phyloP scores from a whole-genome alignment of 192 early-diverging fungal species.

The Backusella mclennaniae region DNA sequence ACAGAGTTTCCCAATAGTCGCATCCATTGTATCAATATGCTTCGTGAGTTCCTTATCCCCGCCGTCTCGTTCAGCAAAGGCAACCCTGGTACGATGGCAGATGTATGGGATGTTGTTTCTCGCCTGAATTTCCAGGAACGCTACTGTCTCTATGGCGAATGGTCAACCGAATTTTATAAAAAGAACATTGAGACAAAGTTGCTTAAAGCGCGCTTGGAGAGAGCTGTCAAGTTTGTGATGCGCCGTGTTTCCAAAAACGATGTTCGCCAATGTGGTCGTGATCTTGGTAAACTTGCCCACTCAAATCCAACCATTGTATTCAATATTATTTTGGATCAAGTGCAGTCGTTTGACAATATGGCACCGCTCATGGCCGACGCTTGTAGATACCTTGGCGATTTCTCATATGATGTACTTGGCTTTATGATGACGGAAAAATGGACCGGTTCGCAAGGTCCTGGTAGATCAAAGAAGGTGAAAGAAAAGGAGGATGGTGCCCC shows the following conservation, averaged over 20 bases:
- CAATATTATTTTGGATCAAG: conserved; percentile 59
- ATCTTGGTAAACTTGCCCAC: conserved; percentile 71
- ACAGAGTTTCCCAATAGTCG: conserved; percentile 11
- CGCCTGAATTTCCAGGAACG: conserved; percentile 57
- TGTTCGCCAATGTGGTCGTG: conserved; percentile 67
- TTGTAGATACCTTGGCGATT: conserved; percentile 68
- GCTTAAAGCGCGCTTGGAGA: conserved; percentile 40
- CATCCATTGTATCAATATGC: conserved; percentile 19
- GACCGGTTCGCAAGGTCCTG: conserved; percentile 42
- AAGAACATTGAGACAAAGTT: conserved; percentile 53
- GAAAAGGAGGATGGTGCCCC: conserved; percentile 62
- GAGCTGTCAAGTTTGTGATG: conserved; percentile 22
- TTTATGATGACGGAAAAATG: conserved; percentile 70
- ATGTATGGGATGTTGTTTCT: conserved; percentile 68
- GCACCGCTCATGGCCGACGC: conserved; percentile 72
- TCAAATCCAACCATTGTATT: conserved; percentile 76
- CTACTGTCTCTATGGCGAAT: conserved; percentile 75
- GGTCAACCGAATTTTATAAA: conserved; percentile 62
- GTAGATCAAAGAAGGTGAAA: conserved; percentile 43
- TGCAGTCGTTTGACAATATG: conserved; percentile 77
- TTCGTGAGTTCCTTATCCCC: conserved; percentile 55
- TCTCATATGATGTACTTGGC: conserved; percentile 72
- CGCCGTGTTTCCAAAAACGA: conserved; percentile 69
- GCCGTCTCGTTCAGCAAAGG: conserved; percentile 55
- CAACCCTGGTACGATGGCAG: conserved; percentile 63